Conservation (phyloP, 768 basidiomycete species). For the Leccinum obscurum region DNA sequence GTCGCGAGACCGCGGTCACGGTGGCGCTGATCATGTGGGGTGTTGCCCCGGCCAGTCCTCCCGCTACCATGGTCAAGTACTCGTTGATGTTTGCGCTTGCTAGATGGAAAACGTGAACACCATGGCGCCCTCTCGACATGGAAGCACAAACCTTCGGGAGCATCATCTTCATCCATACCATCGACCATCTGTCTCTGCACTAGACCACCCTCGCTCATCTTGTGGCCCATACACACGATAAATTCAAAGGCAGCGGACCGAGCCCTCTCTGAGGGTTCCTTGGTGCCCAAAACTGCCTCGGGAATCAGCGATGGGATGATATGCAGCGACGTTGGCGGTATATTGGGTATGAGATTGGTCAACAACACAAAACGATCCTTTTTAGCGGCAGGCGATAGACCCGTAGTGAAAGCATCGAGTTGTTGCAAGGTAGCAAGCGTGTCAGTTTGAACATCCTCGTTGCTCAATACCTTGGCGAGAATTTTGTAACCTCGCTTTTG, state of each 20-base stretch:
- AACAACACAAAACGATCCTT: conserved; percentile 88
- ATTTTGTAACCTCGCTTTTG: conserved; percentile 97
- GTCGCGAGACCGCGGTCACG: conserved; percentile 88
- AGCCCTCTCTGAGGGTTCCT: conserved; percentile 94
- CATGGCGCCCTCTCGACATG: conserved; percentile 1
- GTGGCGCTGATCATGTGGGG: conserved; percentile 99
- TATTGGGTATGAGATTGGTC: conserved; percentile 59
- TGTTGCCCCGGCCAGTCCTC: conserved; percentile 87
- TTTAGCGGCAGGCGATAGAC: conserved; percentile 82
- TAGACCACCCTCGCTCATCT: conserved; percentile 85
- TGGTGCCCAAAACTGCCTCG: conserved; percentile 93
- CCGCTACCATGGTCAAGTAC: conserved; percentile 95
- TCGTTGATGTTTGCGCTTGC: conserved; percentile 82
- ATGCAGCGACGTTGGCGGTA: conserved; percentile 74
- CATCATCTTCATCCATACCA: conserved; percentile 76
- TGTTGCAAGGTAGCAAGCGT: conserved; percentile 60
- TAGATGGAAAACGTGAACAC: conserved; percentile 25
- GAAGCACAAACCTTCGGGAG: conserved; percentile 38
- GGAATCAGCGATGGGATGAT: conserved; percentile 88
- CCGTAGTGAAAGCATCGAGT: conserved; percentile 63
- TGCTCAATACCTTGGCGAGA: conserved; percentile 71
- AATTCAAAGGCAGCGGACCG: conserved; percentile 88
- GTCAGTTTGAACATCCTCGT: conserved; percentile 53
- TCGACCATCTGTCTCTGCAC: conserved; percentile 77
- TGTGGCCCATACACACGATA: conserved; percentile 86